Percentiles rank a stretch among this genome's conserved stretches.
These are phyloP conservation scores for Scleroderma bovista DNA, from an alignment of 768 basidiomycete species.

Conservation along the genomic window DNA sequence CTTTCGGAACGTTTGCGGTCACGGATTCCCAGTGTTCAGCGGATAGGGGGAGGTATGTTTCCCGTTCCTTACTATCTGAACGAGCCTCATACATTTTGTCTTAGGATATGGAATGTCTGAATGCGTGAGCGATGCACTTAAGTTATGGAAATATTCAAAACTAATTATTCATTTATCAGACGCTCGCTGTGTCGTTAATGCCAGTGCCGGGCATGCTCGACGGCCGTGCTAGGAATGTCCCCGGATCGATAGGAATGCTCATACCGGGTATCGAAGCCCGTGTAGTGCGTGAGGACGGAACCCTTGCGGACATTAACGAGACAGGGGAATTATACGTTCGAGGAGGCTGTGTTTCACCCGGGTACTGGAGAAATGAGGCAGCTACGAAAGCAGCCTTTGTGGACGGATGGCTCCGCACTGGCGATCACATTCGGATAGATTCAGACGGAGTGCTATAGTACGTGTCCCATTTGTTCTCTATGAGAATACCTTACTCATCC, in stretches of 20 bases:
- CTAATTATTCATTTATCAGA: conserved; percentile 33
- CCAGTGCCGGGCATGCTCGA: conserved; percentile 42
- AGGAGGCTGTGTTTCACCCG: conserved; percentile 50
- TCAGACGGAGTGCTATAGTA: conserved; percentile 62
- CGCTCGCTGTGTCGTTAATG: conserved; percentile 43
- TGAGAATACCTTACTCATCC: background rate
- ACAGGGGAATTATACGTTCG: conserved; percentile 62
- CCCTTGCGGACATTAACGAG: conserved; percentile 49
- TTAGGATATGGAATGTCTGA: conserved; percentile 73
- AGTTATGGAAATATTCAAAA: background rate
- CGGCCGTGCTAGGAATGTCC: conserved; percentile 35
- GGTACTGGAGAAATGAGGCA: conserved; percentile 69
- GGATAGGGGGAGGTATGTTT: conserved; percentile 42
- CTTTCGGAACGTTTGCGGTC: conserved; percentile 39
- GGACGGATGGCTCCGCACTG: conserved; percentile 71
- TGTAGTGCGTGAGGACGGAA: conserved; percentile 54
- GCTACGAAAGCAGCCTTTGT: conserved; percentile 62
- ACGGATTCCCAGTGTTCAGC: conserved; percentile 30
- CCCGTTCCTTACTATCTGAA: background rate
- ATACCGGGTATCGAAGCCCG: conserved; percentile 60
- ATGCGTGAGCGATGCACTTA: conserved; percentile 37
- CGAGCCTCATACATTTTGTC: conserved; percentile 1
- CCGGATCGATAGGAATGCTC: conserved; percentile 52
- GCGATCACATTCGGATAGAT: conserved; percentile 63
- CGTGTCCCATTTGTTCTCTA: conserved; percentile 15